Evolutionary conservation across 768 basidiomycete species (phyloP).

Genomic region (Artomyces pyxidatus): DNA sequence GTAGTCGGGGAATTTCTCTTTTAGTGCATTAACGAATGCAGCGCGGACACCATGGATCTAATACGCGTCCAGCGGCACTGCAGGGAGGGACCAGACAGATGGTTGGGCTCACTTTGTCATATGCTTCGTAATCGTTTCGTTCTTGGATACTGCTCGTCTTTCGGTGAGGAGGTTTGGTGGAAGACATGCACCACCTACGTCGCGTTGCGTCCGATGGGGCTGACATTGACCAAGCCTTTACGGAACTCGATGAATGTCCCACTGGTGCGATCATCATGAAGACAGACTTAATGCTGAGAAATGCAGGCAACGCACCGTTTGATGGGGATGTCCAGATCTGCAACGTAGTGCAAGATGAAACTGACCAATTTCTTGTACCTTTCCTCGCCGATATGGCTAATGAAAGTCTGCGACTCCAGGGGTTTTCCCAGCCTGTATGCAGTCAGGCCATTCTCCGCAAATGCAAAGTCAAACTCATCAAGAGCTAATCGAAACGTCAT

Average conservation of each 20-base stretch:
- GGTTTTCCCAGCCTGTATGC: slow-evolving; percentile 77
- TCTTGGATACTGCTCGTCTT: no score
- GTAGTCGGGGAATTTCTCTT: slow-evolving; percentile 78
- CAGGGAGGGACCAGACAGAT: neutral
- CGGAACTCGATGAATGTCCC: slow-evolving; percentile 98
- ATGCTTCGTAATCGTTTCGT: slow-evolving; percentile 65
- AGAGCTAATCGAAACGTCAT: slow-evolving; percentile 39
- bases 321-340: slow-evolving; percentile 89
- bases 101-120: slow-evolving; percentile 77
- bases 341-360: slow-evolving; percentile 87
- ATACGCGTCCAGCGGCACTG: neutral
- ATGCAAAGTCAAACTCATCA: slow-evolving; percentile 82
- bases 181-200: no score
- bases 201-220: slow-evolving; percentile 92
- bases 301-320: slow-evolving; percentile 58
- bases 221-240: slow-evolving; percentile 96
- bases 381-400: slow-evolving; percentile 85
- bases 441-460: slow-evolving; percentile 91
- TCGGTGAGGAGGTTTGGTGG: no score
- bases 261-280: no score
- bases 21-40: slow-evolving; percentile 66
- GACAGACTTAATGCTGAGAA: no score
- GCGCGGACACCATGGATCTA: slow-evolving; percentile 66
- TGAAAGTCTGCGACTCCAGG: slow-evolving; percentile 79
- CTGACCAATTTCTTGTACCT: slow-evolving; percentile 87